Conservation (phyloP, 371 early-diverging fungal genomes). For the Lichtheimia ramosa region DNA sequence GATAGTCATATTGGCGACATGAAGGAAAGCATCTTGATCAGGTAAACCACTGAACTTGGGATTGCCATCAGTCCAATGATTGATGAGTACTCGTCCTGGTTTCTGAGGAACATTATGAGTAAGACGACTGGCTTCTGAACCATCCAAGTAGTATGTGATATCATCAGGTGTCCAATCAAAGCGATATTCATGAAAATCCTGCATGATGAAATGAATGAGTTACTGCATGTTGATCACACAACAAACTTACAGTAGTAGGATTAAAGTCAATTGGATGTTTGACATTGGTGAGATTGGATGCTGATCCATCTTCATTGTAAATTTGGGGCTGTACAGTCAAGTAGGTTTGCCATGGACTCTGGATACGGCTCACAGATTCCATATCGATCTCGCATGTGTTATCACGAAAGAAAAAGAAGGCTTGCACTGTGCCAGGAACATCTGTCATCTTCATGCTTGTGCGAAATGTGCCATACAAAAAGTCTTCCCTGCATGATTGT, state of each 20-base stretch:
- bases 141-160: slow-evolving; percentile 40
- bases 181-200: slow-evolving; percentile 47
- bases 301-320: slow-evolving; percentile 32
- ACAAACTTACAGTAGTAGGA: slow-evolving; percentile 26
- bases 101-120: slow-evolving; percentile 30
- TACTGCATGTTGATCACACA: too few species aligned
- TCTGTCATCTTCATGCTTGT: slow-evolving; percentile 29
- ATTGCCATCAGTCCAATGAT: slow-evolving; percentile 52
- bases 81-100: slow-evolving; percentile 38
- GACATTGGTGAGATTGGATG: slow-evolving; percentile 32
- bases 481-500: slow-evolving; percentile 22
- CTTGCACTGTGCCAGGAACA: slow-evolving; percentile 41
- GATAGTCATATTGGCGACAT: slow-evolving; percentile 33
- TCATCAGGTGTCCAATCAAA: slow-evolving; percentile 42
- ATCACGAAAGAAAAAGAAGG: slow-evolving; percentile 39
- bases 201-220: neutral
- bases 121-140: slow-evolving; percentile 19
- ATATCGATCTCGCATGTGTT: slow-evolving; percentile 45
- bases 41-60: slow-evolving; percentile 39
- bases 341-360: slow-evolving; percentile 32
- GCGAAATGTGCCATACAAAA: slow-evolving; percentile 47
- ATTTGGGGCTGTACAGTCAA: slow-evolving; percentile 46
- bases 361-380: slow-evolving; percentile 33
- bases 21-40: slow-evolving; percentile 24
- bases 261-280: slow-evolving; percentile 25